Conservation (phyloP, 2,329 filamentous ascomycete species). For the Diaporthe batatas region DNA sequence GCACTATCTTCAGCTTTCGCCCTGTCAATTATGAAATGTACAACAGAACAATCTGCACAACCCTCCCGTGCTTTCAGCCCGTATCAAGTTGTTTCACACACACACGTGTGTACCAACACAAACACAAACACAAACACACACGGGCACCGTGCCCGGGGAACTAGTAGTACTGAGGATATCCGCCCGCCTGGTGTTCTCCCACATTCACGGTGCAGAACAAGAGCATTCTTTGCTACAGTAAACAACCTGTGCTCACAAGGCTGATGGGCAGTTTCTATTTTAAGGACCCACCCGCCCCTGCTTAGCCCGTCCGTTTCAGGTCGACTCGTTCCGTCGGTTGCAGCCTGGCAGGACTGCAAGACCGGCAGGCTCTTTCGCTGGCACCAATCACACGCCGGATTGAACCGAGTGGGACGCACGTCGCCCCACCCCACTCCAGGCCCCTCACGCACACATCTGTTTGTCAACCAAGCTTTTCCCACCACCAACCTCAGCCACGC, state of each 20-base stretch:
- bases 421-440: slow-evolving; percentile 1
- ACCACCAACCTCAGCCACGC: slow-evolving; percentile 1
- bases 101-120: no score
- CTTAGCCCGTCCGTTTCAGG: slow-evolving; percentile 32
- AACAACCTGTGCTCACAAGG: slow-evolving; percentile 17
- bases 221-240: not conserved
- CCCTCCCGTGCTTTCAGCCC: not conserved
- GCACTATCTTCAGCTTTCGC: not conserved
- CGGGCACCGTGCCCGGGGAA: not conserved
- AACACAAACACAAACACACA: no score
- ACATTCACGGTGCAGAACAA: not conserved
- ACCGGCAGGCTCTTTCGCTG: slow-evolving; percentile 18
- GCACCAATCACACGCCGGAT: slow-evolving; percentile 12
- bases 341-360: not conserved
- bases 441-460: slow-evolving; percentile 2
- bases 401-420: no score
- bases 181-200: not conserved
- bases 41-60: not conserved
- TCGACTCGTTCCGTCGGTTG: slow-evolving; percentile 21
- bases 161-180: not conserved
- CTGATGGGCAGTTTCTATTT: slow-evolving; percentile 38
- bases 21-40: no score
- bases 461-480: slow-evolving; percentile 29
- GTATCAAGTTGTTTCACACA: slow-evolving; percentile 23
- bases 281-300: slow-evolving; percentile 21